Percentiles rank a stretch among this genome's conserved stretches.
phyloP scores from a whole-genome alignment of 2,329 filamentous ascomycete genomes.

The Fusarium foetens region DNA sequence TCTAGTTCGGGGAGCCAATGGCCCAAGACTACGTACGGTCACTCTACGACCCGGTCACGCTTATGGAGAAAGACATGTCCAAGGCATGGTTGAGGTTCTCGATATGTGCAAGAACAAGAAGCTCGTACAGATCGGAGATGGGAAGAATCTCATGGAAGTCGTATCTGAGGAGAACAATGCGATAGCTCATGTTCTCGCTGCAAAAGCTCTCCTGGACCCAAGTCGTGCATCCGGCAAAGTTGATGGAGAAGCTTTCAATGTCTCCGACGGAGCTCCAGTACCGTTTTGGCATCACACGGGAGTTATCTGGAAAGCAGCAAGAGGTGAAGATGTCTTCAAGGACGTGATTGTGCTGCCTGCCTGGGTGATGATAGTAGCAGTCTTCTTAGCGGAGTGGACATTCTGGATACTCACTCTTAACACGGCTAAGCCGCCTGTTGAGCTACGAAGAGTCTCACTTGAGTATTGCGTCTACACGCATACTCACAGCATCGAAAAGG shows the following conservation, averaged over 20 bases:
- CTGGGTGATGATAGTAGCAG: slow-evolving; percentile 39
- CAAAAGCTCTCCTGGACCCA: slow-evolving; percentile 42
- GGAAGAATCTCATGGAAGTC: slow-evolving; percentile 43
- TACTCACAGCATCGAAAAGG: slow-evolving; percentile 25
- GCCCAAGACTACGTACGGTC: slow-evolving; percentile 39
- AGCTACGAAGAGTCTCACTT: slow-evolving; percentile 36
- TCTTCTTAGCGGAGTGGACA: slow-evolving; percentile 31
- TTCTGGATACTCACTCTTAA: slow-evolving; percentile 42
- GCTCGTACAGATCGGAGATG: slow-evolving; percentile 43
- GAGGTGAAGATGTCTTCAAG: slow-evolving; percentile 13
- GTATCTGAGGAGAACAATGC: slow-evolving; percentile 44
- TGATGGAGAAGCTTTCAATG: slow-evolving; percentile 50
- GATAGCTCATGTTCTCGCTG: slow-evolving; percentile 42
- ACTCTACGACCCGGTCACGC: slow-evolving; percentile 45
- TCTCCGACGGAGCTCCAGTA: slow-evolving; percentile 47
- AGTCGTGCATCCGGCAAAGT: slow-evolving; percentile 27
- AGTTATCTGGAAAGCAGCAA: slow-evolving; percentile 39
- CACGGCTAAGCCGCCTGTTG: slow-evolving; percentile 35
- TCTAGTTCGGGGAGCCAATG: slow-evolving; percentile 46
- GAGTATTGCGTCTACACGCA: slow-evolving; percentile 36
- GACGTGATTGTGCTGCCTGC: slow-evolving; percentile 36
- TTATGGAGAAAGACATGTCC: slow-evolving; percentile 49
- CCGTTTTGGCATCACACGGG: slow-evolving; percentile 48
- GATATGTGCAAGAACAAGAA: slow-evolving; percentile 52
- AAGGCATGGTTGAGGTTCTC: slow-evolving; percentile 43